Base-by-base conservation (phyloP, 2,329 filamentous ascomycete species). In the Juglanconis oblonga region DNA sequence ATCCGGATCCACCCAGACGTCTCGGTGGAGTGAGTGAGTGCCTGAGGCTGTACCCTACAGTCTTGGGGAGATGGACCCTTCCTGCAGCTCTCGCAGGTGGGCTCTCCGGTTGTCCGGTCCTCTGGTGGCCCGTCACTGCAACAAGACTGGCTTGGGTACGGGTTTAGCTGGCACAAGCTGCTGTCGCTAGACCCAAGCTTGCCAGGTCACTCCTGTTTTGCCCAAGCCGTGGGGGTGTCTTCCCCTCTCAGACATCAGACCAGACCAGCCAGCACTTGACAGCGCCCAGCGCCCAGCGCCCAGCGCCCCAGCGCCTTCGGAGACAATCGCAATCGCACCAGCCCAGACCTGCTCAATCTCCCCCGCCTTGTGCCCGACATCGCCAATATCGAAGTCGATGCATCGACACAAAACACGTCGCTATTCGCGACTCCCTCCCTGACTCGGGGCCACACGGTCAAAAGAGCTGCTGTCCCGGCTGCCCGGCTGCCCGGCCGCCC, bases 11-110 rank as follows among this genome's bases (percentile, higher is more conserved):
- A 42, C 38, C n/a, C 38, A 42, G 38, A 42, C n/a, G 5, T 42
- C 38, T 42, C 38, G 38, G n/a, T 42, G 38, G 4, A 42, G 38
- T 42, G 24, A 24, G 24, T 24, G 24, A 24, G 24, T 24, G 63
- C 58, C 57, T 36, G 40, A 35, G 38, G 35, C 31, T 50, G 50
- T 42, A 11, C 52, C 24, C 24, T 24, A 24, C 24, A 24, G 24
- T 24, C 24, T 24, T 24, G 24, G 24, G 48, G 33, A 24, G 36
- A 40, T 53, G 38, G 49, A 57, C 49, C 57, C 53, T 54, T 35
- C 24, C 44, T 56, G 53, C 53, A 59, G 60, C 49, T 52, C 47
- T 40, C 52, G 45, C 33, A 42, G 38, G 38, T 42, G 38, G 24
- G 24, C 24, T 24, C 24, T 24, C 24, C 24, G 24, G 24, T 24